These are phyloP conservation scores for Ceratocystis alfenasii DNA, from an alignment of 2,329 filamentous ascomycete genomes.

Conservation along the genomic window DNA sequence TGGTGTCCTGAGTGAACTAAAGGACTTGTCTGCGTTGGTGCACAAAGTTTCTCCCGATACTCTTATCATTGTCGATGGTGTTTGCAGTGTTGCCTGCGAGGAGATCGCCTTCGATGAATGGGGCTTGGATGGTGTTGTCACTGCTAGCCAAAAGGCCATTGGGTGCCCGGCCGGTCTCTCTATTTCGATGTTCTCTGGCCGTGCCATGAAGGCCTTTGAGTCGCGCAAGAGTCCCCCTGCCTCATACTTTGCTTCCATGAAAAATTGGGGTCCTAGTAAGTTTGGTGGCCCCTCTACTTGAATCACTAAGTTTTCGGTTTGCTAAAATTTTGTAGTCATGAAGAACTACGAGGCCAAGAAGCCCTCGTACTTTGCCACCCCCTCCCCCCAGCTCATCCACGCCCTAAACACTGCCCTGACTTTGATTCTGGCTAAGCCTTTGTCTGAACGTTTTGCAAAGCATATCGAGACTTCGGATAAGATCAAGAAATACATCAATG, in stretches of 20 bases:
- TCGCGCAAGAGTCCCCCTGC: slow-evolving; percentile 67
- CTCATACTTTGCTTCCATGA: slow-evolving; percentile 91
- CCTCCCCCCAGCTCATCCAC: slow-evolving; percentile 84
- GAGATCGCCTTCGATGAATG: slow-evolving; percentile 94
- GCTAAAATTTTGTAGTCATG: slow-evolving; percentile 53
- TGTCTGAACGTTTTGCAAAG: slow-evolving; percentile 69
- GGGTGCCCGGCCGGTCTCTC: slow-evolving; percentile 88
- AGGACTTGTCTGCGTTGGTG: slow-evolving; percentile 70
- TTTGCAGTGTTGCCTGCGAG: slow-evolving; percentile 92
- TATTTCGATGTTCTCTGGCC: slow-evolving; percentile 85
- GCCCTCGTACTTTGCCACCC: slow-evolving; percentile 94
- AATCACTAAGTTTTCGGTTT: slow-evolving; percentile 16
- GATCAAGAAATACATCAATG: slow-evolving; percentile 71
- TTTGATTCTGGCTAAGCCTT: slow-evolving; percentile 70
- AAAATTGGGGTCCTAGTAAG: slow-evolving; percentile 89
- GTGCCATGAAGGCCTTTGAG: slow-evolving; percentile 71
- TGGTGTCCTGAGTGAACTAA: slow-evolving; percentile 83
- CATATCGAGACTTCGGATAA: slow-evolving; percentile 71
- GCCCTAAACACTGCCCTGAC: slow-evolving; percentile 80
- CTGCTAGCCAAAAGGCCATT: slow-evolving; percentile 93
- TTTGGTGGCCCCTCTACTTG: slow-evolving; percentile 21
- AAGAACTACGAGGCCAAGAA: slow-evolving; percentile 98
- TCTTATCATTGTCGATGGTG: slow-evolving; percentile 82
- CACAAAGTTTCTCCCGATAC: slow-evolving; percentile 82
- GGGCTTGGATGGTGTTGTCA: slow-evolving; percentile 85